Conservation (phyloP, 2,329 filamentous ascomycete genomes). For the Pseudogymnoascus sp. region DNA sequence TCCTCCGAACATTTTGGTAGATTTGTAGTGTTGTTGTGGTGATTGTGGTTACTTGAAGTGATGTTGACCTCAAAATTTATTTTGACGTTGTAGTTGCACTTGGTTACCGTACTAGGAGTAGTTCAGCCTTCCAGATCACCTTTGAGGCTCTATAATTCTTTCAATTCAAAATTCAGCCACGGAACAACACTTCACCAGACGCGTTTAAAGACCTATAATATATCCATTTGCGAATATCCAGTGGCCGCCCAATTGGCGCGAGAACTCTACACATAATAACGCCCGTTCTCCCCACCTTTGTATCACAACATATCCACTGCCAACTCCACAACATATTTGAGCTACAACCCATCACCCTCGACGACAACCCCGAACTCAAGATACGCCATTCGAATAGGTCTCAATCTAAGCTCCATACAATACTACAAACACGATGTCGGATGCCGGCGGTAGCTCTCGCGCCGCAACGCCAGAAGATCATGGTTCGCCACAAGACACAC, state of each 20-base stretch:
- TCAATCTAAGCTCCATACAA: not conserved
- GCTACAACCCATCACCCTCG: not conserved
- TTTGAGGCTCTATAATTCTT: slow-evolving; percentile 11
- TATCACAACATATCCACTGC: not conserved
- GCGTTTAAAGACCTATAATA: not conserved
- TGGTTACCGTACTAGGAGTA: slow-evolving; percentile 10
- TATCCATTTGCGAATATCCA: not conserved
- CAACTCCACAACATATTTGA: not conserved
- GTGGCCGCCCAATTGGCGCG: not conserved
- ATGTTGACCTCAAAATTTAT: slow-evolving; percentile 10
- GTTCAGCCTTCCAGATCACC: slow-evolving; percentile 7
- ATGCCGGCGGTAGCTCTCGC: slow-evolving; percentile 2
- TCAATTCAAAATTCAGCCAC: not conserved
- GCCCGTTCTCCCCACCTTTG: not conserved
- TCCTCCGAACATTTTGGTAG: slow-evolving; percentile 52
- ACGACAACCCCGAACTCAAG: not conserved
- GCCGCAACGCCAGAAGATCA: not conserved
- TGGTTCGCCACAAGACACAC: not conserved
- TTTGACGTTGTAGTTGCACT: slow-evolving; percentile 11
- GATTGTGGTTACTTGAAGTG: not conserved
- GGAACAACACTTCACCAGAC: slow-evolving; percentile 6
- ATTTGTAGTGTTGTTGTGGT: slow-evolving; percentile 10
- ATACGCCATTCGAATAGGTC: not conserved
- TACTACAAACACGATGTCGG: not conserved
- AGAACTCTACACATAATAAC: not conserved